These are phyloP conservation scores for Evernia prunastri DNA, from an alignment of 495 filamentous ascomycete genomes.

Conservation along the genomic window DNA sequence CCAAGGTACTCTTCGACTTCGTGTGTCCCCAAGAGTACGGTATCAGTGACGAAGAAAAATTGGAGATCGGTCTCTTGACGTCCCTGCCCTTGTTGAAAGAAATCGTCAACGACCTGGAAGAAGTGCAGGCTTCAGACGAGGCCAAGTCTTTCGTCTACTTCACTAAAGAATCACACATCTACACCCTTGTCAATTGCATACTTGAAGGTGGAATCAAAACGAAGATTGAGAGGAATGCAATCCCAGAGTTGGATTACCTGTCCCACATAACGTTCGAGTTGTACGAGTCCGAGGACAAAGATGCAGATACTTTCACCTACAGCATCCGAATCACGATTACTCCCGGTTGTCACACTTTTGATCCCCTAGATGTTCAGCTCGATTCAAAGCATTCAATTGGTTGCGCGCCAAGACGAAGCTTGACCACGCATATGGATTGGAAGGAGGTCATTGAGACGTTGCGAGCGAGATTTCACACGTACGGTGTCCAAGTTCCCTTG, in stretches of 20 bases:
- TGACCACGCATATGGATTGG: constrained; percentile 93
- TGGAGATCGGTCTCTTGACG: constrained; percentile 93
- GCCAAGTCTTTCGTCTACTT: constrained; percentile 98
- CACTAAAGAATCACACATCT: constrained; percentile 97
- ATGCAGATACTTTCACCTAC: constrained; percentile 71
- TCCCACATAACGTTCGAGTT: constrained; percentile 96
- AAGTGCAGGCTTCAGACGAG: constrained; percentile 86
- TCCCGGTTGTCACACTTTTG: constrained; percentile 91
- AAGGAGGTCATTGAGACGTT: constrained; percentile 90
- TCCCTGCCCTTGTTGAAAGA: constrained; percentile 88
- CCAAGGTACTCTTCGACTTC: constrained; percentile 95
- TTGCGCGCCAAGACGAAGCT: constrained; percentile 76
- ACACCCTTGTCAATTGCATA: constrained; percentile 96
- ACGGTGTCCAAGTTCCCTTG: constrained; percentile 35
- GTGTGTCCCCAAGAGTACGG: constrained; percentile 98
- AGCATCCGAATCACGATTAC: constrained; percentile 93
- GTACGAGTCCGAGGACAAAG: constrained; percentile 83
- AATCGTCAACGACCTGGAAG: constrained; percentile 94
- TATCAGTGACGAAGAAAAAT: constrained; percentile 86
- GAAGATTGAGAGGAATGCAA: constrained; percentile 82
- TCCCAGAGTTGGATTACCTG: constrained; percentile 96
- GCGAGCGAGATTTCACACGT: constrained; percentile 90
- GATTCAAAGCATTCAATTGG: constrained; percentile 94
- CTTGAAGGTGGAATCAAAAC: constrained; percentile 92
- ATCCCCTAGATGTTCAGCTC: constrained; percentile 90